These are phyloP conservation scores for Candida wancherniae DNA, from an alignment of 805 yeast species.

Conservation along the genomic window DNA sequence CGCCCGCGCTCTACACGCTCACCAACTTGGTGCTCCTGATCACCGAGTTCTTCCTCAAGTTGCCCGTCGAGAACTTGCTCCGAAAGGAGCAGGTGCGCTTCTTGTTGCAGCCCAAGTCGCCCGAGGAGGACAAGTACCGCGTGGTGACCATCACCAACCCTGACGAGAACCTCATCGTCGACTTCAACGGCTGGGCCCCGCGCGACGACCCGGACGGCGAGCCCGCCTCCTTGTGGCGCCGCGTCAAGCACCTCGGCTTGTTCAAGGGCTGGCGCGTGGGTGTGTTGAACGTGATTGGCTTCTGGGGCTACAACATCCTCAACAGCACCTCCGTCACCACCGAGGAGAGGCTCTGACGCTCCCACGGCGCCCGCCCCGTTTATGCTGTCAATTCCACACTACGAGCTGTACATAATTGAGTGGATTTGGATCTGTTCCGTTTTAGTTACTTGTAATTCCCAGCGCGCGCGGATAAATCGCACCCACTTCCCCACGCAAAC, in stretches of 20 bases:
- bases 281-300: constrained; percentile 69
- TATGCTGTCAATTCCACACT: no score
- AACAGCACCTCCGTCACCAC: constrained; percentile 35
- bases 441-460: no score
- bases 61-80: constrained; percentile 84
- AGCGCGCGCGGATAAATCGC: no score
- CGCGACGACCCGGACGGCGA: constrained; percentile 1
- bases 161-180: constrained; percentile 52
- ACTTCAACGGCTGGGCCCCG: constrained; percentile 23
- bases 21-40: constrained; percentile 58
- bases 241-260: constrained; percentile 27
- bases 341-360: constrained; percentile 15
- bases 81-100: constrained; percentile 78
- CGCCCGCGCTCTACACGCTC: constrained; percentile 57
- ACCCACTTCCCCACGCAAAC: no score
- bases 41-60: constrained; percentile 63
- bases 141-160: constrained; percentile 42
- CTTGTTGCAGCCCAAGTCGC: constrained; percentile 41
- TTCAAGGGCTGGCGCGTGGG: constrained; percentile 95
- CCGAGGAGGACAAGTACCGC: constrained; percentile 30
- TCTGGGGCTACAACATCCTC: constrained; percentile 70
- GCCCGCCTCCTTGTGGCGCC: constrained; percentile 44
- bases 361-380: no score
- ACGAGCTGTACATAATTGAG: no score
- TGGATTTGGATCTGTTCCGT: no score